Base-by-base conservation (phyloP, 1,284 basidiomycete genomes). In the Cutaneotrichosporon spelunceum region DNA sequence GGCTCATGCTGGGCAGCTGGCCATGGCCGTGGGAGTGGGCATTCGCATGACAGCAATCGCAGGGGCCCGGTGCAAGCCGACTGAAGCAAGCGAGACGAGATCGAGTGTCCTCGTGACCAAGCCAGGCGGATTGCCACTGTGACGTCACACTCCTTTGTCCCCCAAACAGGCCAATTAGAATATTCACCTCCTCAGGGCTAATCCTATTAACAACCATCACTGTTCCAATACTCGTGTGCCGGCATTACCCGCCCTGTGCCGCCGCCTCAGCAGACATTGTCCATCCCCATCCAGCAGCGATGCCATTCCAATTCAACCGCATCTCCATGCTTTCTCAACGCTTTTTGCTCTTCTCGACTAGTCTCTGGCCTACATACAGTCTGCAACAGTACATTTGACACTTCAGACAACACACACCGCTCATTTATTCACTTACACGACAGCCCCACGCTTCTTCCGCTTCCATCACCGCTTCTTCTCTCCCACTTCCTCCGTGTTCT, bases 361-460 rank as follows among this genome's bases (percentile, higher is more conserved):
- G n/a, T n/a, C n/a, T n/a, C n/a, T n/a, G n/a, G 14, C 16, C 36
- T 39, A 39, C 16, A 39, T 39, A 10, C 13, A 39, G 36, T 10
- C 36, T 39, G 11, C 6, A 39, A 14, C 36, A 2, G 16, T 13
- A 10, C 11, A 13, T 16, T 14, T 10, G 5, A 3, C 3, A 4
- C 14, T 13, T 7, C 13, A 21, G 16, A 14, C 16, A 10, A 53
- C 10, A 39, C 4, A 26, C 5, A 23, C 27, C 14, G 34, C 52
- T 24, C 29, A 29, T 13, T n/a, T n/a, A n/a, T n/a, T n/a, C n/a
- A 19, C n/a, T 19, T 24, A 53, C 33, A 23, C 52, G 26, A 1
- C 19, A 39, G n/a, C 26, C 27, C 21, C 26, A 4, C 19, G 11
- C 54, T 56, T 56, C 54, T 56, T 56, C 10, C 54, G 54, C 39